Percentiles rank a stretch among this genome's conserved stretches.
phyloP scores from a whole-genome alignment of 1,139 yeast genomes.

The Pneumocystis oryctolagi region DNA sequence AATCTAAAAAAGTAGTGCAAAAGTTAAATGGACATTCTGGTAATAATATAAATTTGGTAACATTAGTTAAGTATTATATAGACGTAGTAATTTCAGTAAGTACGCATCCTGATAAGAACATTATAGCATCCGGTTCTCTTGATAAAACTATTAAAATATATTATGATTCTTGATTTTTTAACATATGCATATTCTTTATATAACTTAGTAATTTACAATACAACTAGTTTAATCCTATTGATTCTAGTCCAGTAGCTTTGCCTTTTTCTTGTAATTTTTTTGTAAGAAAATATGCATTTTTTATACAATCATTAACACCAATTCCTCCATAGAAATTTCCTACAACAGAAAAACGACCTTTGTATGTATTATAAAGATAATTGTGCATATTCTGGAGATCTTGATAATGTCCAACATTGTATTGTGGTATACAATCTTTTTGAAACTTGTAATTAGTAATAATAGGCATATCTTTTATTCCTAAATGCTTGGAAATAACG shows the following conservation, averaged over 20 bases:
- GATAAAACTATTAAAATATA: conserved; percentile 30
- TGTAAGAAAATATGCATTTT: conserved; percentile 11
- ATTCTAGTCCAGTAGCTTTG: not conserved
- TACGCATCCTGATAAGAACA: conserved; percentile 22
- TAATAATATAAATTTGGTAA: not conserved
- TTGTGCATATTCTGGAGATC: conserved; percentile 30
- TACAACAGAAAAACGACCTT: conserved; percentile 14
- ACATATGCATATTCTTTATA: not conserved
- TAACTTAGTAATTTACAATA: not conserved
- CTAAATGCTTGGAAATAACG: conserved; percentile 33
- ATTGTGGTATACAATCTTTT: conserved; percentile 64
- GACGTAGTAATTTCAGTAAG: conserved; percentile 23
- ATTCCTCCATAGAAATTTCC: conserved; percentile 19
- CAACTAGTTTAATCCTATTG: not conserved
- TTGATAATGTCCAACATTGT: conserved; percentile 52
- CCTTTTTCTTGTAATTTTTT: not conserved
- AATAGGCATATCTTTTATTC: conserved; percentile 16
- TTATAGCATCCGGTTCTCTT: conserved; percentile 32
- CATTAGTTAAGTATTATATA: conserved; percentile 19
- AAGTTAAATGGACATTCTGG: conserved; percentile 24
- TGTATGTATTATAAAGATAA: conserved; percentile 8
- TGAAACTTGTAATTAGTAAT: conserved; percentile 25
- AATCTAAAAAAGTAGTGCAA: conserved; percentile 40
- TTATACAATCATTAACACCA: conserved; percentile 16
- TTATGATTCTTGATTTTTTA: conserved; percentile 12